A percentile compares a stretch with the other conserved stretches of the same genome.
Evolutionary conservation across 768 basidiomycete species (phyloP).

Genomic region (Leccinum imitatum): DNA sequence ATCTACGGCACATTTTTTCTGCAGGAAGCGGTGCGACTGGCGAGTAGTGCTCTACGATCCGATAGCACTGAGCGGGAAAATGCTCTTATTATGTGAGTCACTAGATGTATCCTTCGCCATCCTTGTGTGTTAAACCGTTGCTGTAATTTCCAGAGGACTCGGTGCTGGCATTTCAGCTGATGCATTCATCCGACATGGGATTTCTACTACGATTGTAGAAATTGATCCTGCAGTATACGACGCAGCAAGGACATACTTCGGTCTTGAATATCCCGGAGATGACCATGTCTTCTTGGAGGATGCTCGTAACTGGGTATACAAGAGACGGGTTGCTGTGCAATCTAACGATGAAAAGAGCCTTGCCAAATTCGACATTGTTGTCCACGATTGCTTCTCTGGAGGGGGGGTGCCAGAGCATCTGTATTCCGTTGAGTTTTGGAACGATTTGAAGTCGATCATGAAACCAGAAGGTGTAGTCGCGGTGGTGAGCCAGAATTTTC

Average conservation of each 20-base stretch:
- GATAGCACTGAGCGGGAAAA: slow-evolving; percentile 42
- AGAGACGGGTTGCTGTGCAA: slow-evolving; percentile 35
- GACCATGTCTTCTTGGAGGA: slow-evolving; percentile 72
- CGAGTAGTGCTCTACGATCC: slow-evolving; percentile 48
- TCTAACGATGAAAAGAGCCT: slow-evolving; percentile 16
- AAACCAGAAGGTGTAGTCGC: slow-evolving; percentile 72
- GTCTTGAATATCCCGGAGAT: slow-evolving; percentile 62
- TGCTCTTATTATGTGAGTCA: slow-evolving; percentile 69
- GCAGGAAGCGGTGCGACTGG: slow-evolving; percentile 81
- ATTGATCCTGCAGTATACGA: slow-evolving; percentile 90
- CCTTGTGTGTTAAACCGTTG: slow-evolving; percentile 4
- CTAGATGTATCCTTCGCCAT: slow-evolving; percentile 4
- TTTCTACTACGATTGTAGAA: slow-evolving; percentile 84
- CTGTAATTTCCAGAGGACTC: slow-evolving; percentile 61
- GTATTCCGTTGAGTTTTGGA: slow-evolving; percentile 85
- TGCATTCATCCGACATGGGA: slow-evolving; percentile 65
- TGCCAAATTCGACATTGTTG: slow-evolving; percentile 59
- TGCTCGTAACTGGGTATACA: slow-evolving; percentile 65
- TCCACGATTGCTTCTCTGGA: slow-evolving; percentile 95
- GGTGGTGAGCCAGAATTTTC: slow-evolving; percentile 54
- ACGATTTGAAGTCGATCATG: slow-evolving; percentile 61
- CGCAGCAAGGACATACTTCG: slow-evolving; percentile 78
- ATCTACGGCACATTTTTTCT: slow-evolving; percentile 83
- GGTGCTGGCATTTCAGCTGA: slow-evolving; percentile 82
- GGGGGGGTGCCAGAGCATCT: slow-evolving; percentile 86